Conservation (phyloP, 129 eudicot species). For the Lonicera japonica region DNA sequence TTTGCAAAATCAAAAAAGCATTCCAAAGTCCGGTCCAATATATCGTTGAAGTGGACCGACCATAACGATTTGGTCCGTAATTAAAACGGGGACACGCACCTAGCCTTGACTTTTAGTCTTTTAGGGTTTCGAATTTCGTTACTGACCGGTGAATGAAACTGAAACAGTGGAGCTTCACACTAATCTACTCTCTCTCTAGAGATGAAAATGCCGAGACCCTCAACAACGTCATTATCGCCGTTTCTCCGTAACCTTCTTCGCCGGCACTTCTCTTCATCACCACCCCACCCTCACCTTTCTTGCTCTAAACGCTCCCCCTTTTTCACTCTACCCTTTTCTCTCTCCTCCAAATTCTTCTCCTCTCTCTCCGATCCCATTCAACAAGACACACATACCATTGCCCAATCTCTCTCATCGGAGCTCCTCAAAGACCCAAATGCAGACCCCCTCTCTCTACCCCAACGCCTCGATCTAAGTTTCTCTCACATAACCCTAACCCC, state of each 20-base stretch:
- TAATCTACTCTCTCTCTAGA: neutral
- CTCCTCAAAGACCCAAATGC: conserved; percentile 41
- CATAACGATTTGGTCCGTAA: no score
- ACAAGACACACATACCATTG: conserved; percentile 22
- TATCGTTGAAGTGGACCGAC: no score
- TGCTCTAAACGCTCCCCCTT: conserved; percentile 13
- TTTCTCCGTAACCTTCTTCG: conserved; percentile 35
- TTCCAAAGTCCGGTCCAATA: no score
- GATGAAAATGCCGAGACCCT: conserved; percentile 31
- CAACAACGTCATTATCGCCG: conserved; percentile 25
- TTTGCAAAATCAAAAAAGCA: no score
- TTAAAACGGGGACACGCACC: no score
- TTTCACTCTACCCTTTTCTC: conserved; percentile 12
- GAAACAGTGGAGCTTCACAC: conserved; percentile 1
- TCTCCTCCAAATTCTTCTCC: conserved; percentile 18
- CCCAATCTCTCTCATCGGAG: conserved; percentile 55
- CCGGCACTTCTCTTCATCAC: conserved; percentile 30
- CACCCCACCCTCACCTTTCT: conserved; percentile 3
- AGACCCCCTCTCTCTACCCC: conserved; percentile 33
- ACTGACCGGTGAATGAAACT: neutral
- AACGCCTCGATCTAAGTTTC: conserved; percentile 53
- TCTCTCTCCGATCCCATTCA: conserved; percentile 6
- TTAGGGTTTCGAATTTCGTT: conserved; percentile 4
- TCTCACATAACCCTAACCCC: conserved; percentile 48
- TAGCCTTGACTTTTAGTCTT: no score